Base-by-base conservation (phyloP, 116 monocot genomes). In the Posidonia oceanica region DNA sequence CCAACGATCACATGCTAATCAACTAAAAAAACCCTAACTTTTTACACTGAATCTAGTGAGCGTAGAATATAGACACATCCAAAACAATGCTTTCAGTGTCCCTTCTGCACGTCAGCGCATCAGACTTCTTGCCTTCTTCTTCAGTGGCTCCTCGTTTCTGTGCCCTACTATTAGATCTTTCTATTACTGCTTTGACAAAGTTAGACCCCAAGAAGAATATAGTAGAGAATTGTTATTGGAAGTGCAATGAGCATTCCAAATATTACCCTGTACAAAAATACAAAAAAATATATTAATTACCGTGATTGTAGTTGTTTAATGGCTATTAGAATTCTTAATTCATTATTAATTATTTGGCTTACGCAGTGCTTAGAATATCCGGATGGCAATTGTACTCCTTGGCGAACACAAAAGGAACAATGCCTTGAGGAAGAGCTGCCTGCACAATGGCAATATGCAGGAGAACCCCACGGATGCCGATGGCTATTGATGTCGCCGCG, bases 391-490 rank as follows among this genome's bases (percentile, higher is more conserved):
- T 75, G 75, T 75, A 75, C 37, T 75, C 75, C 71, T 82, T 82
- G 7, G 82, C 82, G 13, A 82, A 82, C 39, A 82, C 82, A 44
- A 82, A 82, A 40, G 82, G 82, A 17, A 82, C 82, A 17, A 75
- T 75, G 36, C 75, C 75, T 20, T 75, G 75, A 52, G 75, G 75
- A 61, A 75, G 75, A 52, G 75, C 60, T 0, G 75, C 75, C 61
- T 94, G 94, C 40, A 94, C 90, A 76, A 94, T 89, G 18, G 94
- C 94, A 8, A 94, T 78, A 52, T 80, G 89, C 51, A 94, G 64
- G 39, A 94, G 94, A 13, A 87, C 87, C 1, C 94, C 94, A 14
- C 90, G 87, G 42, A 94, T 57, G 10, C 94, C 94, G 15, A 89
- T 73, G 59, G 85, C 83, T 5, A 87, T 90, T 13, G 86, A 80